A percentile compares a stretch with the other conserved stretches of the same genome.
These are phyloP conservation scores for Gliomastix tumulicola DNA, from an alignment of 2,329 filamentous ascomycete species.

Conservation along the genomic window DNA sequence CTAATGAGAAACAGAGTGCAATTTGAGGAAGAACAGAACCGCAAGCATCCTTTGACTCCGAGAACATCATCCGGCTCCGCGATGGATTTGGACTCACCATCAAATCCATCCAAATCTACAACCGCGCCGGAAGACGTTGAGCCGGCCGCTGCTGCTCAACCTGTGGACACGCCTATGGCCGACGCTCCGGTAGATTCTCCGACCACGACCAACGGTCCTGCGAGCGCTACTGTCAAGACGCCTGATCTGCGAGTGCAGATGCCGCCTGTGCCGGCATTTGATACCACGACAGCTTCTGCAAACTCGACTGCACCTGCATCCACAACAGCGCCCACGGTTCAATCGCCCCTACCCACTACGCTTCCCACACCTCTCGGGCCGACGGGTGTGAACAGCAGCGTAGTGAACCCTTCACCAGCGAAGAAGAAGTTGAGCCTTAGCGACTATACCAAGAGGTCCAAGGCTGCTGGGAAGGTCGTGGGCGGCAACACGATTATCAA, in stretches of 20 bases:
- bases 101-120: no score
- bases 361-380: constrained; percentile 35
- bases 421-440: constrained; percentile 63
- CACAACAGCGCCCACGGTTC: constrained; percentile 30
- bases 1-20: constrained; percentile 38
- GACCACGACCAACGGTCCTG: constrained; percentile 1
- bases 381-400: constrained; percentile 31
- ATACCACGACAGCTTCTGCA: constrained; percentile 19
- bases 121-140: constrained; percentile 16
- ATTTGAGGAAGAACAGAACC: constrained; percentile 29
- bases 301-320: constrained; percentile 39
- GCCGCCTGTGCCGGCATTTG: constrained; percentile 47
- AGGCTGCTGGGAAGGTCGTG: constrained; percentile 33
- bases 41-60: constrained; percentile 12
- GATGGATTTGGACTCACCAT: constrained; percentile 32
- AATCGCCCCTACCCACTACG: constrained; percentile 43
- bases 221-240: constrained; percentile 16
- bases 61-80: constrained; percentile 18
- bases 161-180: constrained; percentile 1
- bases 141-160: constrained; percentile 2
- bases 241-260: constrained; percentile 47
- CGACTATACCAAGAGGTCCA: constrained; percentile 56
- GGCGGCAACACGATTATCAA: constrained; percentile 20
- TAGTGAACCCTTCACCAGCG: constrained; percentile 48
- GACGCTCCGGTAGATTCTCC: constrained; percentile 5